A percentile compares a stretch with the other conserved stretches of the same genome.
Evolutionary conservation across 2,329 filamentous ascomycete species (phyloP).

Genomic region (Magnaporthales sp.): DNA sequence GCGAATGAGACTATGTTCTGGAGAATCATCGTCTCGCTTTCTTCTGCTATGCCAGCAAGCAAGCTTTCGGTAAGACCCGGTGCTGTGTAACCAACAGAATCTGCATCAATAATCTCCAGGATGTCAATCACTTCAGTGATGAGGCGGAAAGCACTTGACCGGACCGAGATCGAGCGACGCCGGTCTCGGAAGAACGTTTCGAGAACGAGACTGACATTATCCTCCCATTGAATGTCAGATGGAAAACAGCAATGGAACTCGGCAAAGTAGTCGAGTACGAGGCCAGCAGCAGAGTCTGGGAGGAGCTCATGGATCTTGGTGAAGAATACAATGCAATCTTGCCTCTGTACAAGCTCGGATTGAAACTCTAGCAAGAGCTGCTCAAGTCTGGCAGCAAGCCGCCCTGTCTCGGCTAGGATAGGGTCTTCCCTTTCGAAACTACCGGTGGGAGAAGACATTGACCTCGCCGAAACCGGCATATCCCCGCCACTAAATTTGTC

Average conservation of each 20-base stretch:
- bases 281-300: conserved; percentile 53
- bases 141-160: conserved; percentile 52
- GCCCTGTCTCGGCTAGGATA: conserved; percentile 32
- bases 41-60: conserved; percentile 50
- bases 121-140: conserved; percentile 52
- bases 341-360: conserved; percentile 51
- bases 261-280: conserved; percentile 59
- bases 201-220: conserved; percentile 52
- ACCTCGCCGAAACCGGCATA: conserved; percentile 12
- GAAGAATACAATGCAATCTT: conserved; percentile 60
- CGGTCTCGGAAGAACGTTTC: conserved; percentile 56
- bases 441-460: conserved; percentile 15
- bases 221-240: conserved; percentile 59
- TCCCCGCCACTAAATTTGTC: not conserved
- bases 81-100: conserved; percentile 49
- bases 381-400: conserved; percentile 41
- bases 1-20: conserved; percentile 57
- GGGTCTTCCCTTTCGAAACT: conserved; percentile 26
- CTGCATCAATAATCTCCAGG: conserved; percentile 47
- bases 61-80: conserved; percentile 52
- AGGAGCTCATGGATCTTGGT: conserved; percentile 51
- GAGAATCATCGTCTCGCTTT: conserved; percentile 57
- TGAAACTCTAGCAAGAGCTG: conserved; percentile 34
- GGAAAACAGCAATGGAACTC: conserved; percentile 65
- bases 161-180: conserved; percentile 50